Conservation (phyloP, 495 filamentous ascomycete species). For the Penicillium daleae region DNA sequence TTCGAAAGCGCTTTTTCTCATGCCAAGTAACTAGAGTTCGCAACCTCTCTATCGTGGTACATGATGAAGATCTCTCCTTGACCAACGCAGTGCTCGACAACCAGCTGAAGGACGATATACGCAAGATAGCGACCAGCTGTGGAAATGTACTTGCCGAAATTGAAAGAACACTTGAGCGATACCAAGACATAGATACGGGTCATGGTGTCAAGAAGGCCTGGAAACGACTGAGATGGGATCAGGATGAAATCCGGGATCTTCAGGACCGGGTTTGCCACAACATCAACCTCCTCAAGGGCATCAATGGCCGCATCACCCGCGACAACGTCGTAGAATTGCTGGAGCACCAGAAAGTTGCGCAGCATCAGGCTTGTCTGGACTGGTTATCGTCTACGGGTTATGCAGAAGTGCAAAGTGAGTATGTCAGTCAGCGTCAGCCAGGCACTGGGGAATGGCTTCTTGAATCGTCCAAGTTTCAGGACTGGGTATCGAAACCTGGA, state of each 20-base stretch:
- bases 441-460: slow-evolving; percentile 1
- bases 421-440: background rate
- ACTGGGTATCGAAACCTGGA: background rate
- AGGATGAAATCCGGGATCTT: background rate
- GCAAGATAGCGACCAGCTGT: background rate
- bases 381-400: background rate
- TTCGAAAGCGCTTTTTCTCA: background rate
- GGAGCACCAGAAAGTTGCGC: background rate
- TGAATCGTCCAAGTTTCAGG: background rate
- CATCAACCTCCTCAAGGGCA: background rate
- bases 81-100: background rate
- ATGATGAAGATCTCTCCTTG: background rate
- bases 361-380: background rate
- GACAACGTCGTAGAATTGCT: background rate
- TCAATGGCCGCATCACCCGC: background rate
- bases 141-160: background rate
- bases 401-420: background rate
- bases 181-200: background rate
- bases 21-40: background rate
- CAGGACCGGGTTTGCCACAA: background rate
- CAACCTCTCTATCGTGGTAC: background rate
- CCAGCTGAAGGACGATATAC: background rate
- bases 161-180: background rate
- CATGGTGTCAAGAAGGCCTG: background rate
- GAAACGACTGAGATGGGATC: slow-evolving; percentile 2